phyloP scores from a whole-genome alignment of 1,284 basidiomycete species.

The Austroboletus niveus region DNA sequence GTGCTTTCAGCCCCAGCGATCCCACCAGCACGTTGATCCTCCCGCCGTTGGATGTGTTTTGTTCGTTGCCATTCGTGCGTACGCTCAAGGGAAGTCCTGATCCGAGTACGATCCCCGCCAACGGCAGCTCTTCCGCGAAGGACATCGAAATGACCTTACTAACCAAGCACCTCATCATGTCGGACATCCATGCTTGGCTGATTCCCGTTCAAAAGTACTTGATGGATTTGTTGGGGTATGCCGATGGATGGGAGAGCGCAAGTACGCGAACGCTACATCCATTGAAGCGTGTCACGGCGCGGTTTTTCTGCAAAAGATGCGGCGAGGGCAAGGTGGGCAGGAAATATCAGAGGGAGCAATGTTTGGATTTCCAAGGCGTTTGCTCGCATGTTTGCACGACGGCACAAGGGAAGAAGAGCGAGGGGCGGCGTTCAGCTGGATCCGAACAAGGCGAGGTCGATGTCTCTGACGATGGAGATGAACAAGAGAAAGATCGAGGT shows the following conservation, averaged over 20 bases:
- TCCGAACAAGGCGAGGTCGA: background rate
- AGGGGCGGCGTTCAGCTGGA: background rate
- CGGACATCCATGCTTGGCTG: conserved; percentile 51
- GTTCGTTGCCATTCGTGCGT: conserved; percentile 41
- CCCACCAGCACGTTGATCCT: conserved; percentile 25
- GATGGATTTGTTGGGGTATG: conserved; percentile 45
- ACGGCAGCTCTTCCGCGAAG: conserved; percentile 12
- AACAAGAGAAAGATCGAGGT: conserved; percentile 6
- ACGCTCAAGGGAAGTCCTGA: conserved; percentile 35
- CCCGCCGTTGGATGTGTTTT: conserved; percentile 45
- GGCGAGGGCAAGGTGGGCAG: conserved; percentile 31
- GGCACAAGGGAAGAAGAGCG: background rate
- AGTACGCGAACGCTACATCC: conserved; percentile 51
- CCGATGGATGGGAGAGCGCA: conserved; percentile 45
- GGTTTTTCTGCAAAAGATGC: conserved; percentile 58
- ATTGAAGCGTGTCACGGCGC: conserved; percentile 53
- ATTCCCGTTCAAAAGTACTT: conserved; percentile 42
- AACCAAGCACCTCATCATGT: conserved; percentile 38
- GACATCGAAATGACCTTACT: conserved; percentile 34
- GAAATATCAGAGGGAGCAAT: conserved; percentile 37
- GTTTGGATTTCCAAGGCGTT: conserved; percentile 53
- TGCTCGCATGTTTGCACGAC: conserved; percentile 54
- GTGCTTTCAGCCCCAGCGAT: background rate
- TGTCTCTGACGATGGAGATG: background rate
- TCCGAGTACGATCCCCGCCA: background rate